Evolutionary conservation across 116 monocot genomes (phyloP), one percentile per base, ranked within the genome.

Genomic region (Cymodocea nodosa): DNA sequence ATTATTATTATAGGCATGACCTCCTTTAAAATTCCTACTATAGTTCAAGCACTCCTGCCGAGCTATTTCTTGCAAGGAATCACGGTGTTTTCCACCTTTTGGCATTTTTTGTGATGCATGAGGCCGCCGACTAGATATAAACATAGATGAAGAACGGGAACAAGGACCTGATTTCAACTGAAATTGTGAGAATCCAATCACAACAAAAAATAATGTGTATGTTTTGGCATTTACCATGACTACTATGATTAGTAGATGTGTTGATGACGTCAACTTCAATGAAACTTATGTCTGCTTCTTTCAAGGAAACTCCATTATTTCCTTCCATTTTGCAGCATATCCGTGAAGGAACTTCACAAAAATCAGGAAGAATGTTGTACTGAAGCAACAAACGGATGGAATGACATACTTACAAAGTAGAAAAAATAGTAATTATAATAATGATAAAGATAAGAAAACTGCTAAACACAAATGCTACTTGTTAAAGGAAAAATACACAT

Each of bases 41-140:
- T 72, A 69, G 44, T 92, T 89, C 61, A 89, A 72, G 70, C 82
- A 77, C 66, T 98, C 86, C 51, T 84, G 77, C 15, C 92, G 92
- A 82, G 92, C 83, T 72, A 66, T 82, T 52, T 84, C 86, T 62
- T 98, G 98, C 25, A 82, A 60, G 64, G 73, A 68, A 74, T 86
- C 78, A 63, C 67, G 75, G 3, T 73, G 76, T 35, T 75, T 98
- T 82, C 86, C 84, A 48, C 55, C 76, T 49, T 82, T 89, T 60
- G 65, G 80, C 64, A 67, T 60, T 76, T 62, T 82, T 68, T 73
- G 77, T 56, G 80, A 58, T 65, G 66, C 53, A 68, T 75, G 57
- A 50, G 67, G 76, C 77, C 77, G 85, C 53, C 65, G 59, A 62
- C 59, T 65, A 68, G 37, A 62, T 49, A 70, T 68, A 54, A 6